Evolutionary conservation across 352 stramenopile genomes (phyloP).

Genomic region (Elongisporangium undulatum): DNA sequence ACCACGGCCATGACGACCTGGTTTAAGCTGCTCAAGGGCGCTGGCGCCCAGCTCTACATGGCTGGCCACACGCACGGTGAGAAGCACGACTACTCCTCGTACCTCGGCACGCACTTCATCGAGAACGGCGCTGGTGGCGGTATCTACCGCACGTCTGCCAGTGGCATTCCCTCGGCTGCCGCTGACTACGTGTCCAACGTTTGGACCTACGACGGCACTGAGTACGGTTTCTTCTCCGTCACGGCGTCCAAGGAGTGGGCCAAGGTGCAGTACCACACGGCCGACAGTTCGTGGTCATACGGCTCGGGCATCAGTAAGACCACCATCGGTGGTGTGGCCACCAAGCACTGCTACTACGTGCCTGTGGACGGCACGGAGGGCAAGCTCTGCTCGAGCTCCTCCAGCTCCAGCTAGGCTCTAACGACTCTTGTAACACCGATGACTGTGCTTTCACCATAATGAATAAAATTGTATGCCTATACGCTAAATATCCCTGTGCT

Average conservation of each 20-base stretch:
- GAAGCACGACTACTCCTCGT: slow-evolving; percentile 62
- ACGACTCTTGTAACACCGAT: not conserved
- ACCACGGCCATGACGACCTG: slow-evolving; percentile 52
- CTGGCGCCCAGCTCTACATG: slow-evolving; percentile 59
- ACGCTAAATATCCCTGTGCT: not conserved
- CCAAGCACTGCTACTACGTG: slow-evolving; percentile 80
- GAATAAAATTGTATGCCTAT: not conserved
- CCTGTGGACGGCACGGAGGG: slow-evolving; percentile 29
- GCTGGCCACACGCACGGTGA: slow-evolving; percentile 76
- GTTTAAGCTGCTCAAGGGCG: slow-evolving; percentile 45
- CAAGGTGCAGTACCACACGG: slow-evolving; percentile 66
- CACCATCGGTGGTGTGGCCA: slow-evolving; percentile 44
- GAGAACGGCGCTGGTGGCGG: slow-evolving; percentile 77
- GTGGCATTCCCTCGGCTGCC: slow-evolving; percentile 53
- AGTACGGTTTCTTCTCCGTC: slow-evolving; percentile 74
- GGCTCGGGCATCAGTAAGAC: slow-evolving; percentile 39
- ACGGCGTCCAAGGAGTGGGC: slow-evolving; percentile 59
- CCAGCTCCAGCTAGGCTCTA: not conserved
- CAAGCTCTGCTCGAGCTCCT: slow-evolving; percentile 18
- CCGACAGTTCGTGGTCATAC: slow-evolving; percentile 62
- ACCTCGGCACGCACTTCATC: slow-evolving; percentile 58
- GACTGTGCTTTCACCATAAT: not conserved
- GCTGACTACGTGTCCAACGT: slow-evolving; percentile 37
- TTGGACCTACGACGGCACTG: slow-evolving; percentile 57
- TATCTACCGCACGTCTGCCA: slow-evolving; percentile 77